Base-by-base conservation (phyloP, 345 rosid genomes). In the Rubroshorea leprosula region DNA sequence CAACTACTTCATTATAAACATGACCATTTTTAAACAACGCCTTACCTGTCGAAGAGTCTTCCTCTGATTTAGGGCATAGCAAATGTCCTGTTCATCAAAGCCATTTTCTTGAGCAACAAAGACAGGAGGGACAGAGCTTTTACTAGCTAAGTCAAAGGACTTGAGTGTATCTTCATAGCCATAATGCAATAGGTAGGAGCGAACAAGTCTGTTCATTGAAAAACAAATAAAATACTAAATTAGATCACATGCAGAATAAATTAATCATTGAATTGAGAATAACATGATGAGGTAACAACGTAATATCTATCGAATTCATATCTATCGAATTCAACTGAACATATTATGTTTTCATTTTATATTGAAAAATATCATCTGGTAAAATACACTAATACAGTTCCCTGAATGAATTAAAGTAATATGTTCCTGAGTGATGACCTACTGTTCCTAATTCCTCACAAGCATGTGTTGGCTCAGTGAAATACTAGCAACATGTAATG, bases 111-210 rank as follows among this genome's bases (percentile, higher is more conserved):
- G 80, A 65, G 79, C 77, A 61, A 80, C 48, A 71, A 41, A 46
- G 55, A 87, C 65, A 16, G 99, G 86, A 72, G 99, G 95, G 64
- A 78, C 68, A 35, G 79, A 74, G 73, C 72, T 87, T 76, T 78
- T 73, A 72, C 82, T 68, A 58, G 94, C 94, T 80, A 82, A 64
- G 71, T 87, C 86, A 74, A 93, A 93, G 61, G 92, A 83, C 72
- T 78, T 68, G 58, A 93, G 87, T n/a, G 96, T 89, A 68, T 87
- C 97, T 70, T 85, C 92, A 51, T 89, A 93, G 45, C 97, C 99
- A 66, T 87, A 87, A 76, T 93, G 99, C 65, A 87, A 66, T 64
- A 93, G 73, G 76, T 89, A 93, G 46, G 95, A 80, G 67, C 88
- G 86, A 38, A 93, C 89, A 67, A 93, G 87, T 72, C 99, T 93